Evolutionary conservation across 257 asterid genomes (phyloP), one percentile per base, ranked within the genome.

Genomic region (Phtheirospermum japonicum): DNA sequence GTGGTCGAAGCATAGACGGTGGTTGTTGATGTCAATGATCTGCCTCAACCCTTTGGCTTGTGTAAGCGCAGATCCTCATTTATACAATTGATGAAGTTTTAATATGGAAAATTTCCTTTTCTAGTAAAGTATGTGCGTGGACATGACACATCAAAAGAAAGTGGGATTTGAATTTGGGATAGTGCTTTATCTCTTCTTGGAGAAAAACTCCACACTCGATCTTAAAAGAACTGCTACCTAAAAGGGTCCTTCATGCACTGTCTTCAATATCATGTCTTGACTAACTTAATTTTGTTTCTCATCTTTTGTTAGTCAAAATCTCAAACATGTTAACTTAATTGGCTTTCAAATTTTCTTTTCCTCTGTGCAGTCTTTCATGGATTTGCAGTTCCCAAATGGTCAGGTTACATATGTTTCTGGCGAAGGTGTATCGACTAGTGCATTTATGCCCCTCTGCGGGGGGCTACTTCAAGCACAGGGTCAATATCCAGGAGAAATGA

Each of bases 391-490:
- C 62, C 97, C 99, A 26, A 89, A 93, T 69, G 99, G 99, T 46
- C 99, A 93, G 76, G 70, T 93, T 49, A 93, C 97, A 3, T 89
- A 85, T 69, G 80, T 89, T 49, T 74, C 99, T 67, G 99, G 97
- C 26, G 99, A 93, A 78, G 99, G 99, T 48, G 23, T 93, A 30
- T 89, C 97, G 13, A 82, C 96, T 57, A 89, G 96, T 78, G 96
- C 96, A 3, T 93, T 83, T 75, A 63, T 89, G 70, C 97, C 97
- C 50, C 60, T 87, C 30, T 82, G 85, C 7, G 99, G 97, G 19
- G 99, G 99, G 45, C 76, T 93, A 45, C 92, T 93, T 68, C 99
- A 93, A 80, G 97, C 89, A 20, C 97, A 93, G 76, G 99, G 99
- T 70, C 97, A 85, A 69, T 89, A 85, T 75, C 99, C 97, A 0